These are phyloP conservation scores for Aureobasidium subglaciale DNA, from an alignment of 2,329 filamentous ascomycete species.

Conservation along the genomic window DNA sequence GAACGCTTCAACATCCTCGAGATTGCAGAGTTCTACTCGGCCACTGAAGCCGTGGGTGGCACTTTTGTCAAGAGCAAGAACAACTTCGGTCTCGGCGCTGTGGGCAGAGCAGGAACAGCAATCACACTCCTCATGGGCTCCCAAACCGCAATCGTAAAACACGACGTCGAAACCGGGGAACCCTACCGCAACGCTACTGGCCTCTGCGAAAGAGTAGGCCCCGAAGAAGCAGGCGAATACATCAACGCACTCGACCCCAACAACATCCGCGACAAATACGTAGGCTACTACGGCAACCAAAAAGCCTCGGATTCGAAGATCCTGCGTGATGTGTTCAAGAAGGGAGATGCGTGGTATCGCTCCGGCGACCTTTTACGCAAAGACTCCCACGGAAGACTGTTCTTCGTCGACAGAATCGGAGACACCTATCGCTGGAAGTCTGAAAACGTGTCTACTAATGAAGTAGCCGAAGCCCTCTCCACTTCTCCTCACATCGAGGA, in stretches of 20 bases:
- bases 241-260: constrained; percentile 61
- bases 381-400: constrained; percentile 64
- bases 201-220: constrained; percentile 53
- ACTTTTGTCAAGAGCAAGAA: constrained; percentile 70
- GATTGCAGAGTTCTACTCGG: constrained; percentile 33
- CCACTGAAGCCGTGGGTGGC: constrained; percentile 51
- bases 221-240: constrained; percentile 66
- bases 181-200: constrained; percentile 65
- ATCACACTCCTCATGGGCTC: constrained; percentile 48
- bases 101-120: constrained; percentile 64
- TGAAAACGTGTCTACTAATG: constrained; percentile 39
- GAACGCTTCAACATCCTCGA: constrained; percentile 51
- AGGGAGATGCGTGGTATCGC: constrained; percentile 76
- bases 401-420: constrained; percentile 74
- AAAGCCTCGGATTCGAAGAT: constrained; percentile 68
- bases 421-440: constrained; percentile 77
- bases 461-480: constrained; percentile 71
- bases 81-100: constrained; percentile 65
- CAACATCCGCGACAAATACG: constrained; percentile 60
- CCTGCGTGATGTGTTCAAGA: constrained; percentile 62
- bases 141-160: constrained; percentile 53
- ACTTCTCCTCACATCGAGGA: constrained; percentile 60
- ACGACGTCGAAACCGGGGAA: constrained; percentile 64
- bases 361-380: constrained; percentile 74
- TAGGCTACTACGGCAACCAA: constrained; percentile 73